Conservation (phyloP, 495 filamentous ascomycete genomes). For the Trichoderma asperelloides region DNA sequence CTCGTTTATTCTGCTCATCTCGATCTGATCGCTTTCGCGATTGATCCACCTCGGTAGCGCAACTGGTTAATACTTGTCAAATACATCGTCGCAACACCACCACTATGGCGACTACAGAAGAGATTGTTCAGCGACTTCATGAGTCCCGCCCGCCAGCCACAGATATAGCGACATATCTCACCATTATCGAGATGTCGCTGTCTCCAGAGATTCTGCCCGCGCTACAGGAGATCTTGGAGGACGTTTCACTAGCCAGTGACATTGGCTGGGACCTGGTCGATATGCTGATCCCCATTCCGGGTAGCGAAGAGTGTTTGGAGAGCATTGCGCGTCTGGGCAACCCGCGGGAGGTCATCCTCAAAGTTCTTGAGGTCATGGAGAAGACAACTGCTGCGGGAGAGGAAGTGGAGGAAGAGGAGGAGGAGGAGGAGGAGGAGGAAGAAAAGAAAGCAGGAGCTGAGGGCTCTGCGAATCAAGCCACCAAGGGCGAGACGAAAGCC, state of each 20-base stretch:
- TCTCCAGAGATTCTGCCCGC: constrained; percentile 65
- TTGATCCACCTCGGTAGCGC: neutral
- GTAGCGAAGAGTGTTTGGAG: constrained; percentile 64
- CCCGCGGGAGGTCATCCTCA: constrained; percentile 86
- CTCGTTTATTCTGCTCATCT: neutral
- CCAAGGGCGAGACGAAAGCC: constrained; percentile 15
- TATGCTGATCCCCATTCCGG: constrained; percentile 70
- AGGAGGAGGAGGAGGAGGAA: constrained; percentile 34
- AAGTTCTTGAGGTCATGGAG: constrained; percentile 62
- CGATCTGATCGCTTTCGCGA: neutral
- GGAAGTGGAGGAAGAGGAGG: constrained; percentile 43
- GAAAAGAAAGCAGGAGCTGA: constrained; percentile 24
- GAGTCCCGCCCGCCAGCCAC: constrained; percentile 54
- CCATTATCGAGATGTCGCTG: constrained; percentile 77
- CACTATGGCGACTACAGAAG: constrained; percentile 9
- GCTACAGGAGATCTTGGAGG: constrained; percentile 71
- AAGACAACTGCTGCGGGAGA: constrained; percentile 13
- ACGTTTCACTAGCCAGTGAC: constrained; percentile 73
- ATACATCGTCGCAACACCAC: neutral
- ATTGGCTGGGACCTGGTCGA: constrained; percentile 96
- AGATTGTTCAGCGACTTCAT: constrained; percentile 32
- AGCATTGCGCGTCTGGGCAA: constrained; percentile 74
- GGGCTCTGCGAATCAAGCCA: constrained; percentile 14
- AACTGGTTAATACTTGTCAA: neutral
- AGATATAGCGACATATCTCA: constrained; percentile 82